Evolutionary conservation across 225 moss, liverwort and hornwort genomes (phyloP).

Genomic region (Climacium dendroides): DNA sequence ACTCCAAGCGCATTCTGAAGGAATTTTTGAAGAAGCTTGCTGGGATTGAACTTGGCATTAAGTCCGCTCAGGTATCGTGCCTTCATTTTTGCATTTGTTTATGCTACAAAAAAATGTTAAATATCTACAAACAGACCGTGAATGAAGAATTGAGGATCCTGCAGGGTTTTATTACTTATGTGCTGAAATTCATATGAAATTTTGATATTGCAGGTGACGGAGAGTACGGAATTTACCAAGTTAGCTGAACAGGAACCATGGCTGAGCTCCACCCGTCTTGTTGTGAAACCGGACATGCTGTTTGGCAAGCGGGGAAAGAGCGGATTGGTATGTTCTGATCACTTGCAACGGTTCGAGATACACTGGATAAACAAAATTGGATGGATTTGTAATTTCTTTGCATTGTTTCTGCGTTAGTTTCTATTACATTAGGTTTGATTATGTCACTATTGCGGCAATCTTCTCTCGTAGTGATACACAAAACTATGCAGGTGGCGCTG

Average conservation of each 20-base stretch:
- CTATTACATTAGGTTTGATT: not conserved
- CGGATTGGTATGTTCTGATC: constrained; percentile 53
- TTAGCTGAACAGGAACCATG: constrained; percentile 77
- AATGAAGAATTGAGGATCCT: not conserved
- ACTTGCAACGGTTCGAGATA: not conserved
- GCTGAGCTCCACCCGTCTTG: constrained; percentile 76
- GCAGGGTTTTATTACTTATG: not conserved
- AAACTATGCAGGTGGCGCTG: constrained; percentile 36
- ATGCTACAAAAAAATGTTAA: not conserved
- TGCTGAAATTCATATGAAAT: not conserved
- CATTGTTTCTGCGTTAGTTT: not conserved
- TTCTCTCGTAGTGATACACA: not conserved
- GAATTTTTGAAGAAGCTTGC: constrained; percentile 74
- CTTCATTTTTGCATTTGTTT: not conserved
- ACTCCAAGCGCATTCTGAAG: constrained; percentile 89
- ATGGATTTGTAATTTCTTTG: not conserved
- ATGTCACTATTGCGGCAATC: not conserved
- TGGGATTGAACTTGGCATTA: constrained; percentile 58
- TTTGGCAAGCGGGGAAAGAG: constrained; percentile 99
- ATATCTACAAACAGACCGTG: no score
- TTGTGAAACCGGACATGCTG: constrained; percentile 97
- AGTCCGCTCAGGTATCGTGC: constrained; percentile 74
- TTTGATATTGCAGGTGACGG: constrained; percentile 39
- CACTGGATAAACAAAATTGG: not conserved
- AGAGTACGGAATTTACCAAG: constrained; percentile 59